Percentiles rank a stretch among this genome's conserved stretches.
phyloP scores from a whole-genome alignment of 805 yeast species.

The Ogataea chonburiensis region DNA sequence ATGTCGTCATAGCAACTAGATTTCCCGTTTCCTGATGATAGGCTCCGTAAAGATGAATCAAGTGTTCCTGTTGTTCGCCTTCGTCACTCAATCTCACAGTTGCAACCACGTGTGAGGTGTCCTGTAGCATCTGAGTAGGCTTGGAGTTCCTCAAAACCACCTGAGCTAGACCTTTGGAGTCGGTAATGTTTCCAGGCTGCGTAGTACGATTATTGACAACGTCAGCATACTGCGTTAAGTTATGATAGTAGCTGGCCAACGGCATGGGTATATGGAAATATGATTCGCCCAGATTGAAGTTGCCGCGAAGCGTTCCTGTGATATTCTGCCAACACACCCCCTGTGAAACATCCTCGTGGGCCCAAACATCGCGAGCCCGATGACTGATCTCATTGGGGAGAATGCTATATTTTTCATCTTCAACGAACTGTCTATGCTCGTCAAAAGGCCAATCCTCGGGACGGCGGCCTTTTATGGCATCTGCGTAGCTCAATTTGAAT shows the following conservation, averaged over 20 bases:
- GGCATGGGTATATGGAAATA: conserved; percentile 30
- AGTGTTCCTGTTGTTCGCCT: conserved; percentile 49
- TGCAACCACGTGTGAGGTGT: conserved; percentile 37
- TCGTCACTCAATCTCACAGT: conserved; percentile 38
- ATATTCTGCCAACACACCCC: conserved; percentile 40
- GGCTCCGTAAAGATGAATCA: conserved; percentile 53
- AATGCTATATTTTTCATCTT: conserved; percentile 52
- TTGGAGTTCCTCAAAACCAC: conserved; percentile 20
- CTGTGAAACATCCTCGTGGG: conserved; percentile 16
- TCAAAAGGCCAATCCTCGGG: conserved; percentile 58
- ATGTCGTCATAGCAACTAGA: conserved; percentile 52
- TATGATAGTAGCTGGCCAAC: conserved; percentile 30
- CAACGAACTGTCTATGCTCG: conserved; percentile 38
- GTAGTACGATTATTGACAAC: conserved; percentile 5
- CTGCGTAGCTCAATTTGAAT: conserved; percentile 61
- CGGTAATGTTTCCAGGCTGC: conserved; percentile 30
- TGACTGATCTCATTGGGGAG: conserved; percentile 58
- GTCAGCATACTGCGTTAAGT: conserved; percentile 24
- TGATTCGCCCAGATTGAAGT: conserved; percentile 30
- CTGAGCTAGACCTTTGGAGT: conserved; percentile 24
- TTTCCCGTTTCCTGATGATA: conserved; percentile 69
- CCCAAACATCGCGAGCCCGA: conserved; percentile 56
- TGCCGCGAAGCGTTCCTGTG: conserved; percentile 48
- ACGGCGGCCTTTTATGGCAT: conserved; percentile 44
- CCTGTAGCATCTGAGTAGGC: conserved; percentile 13